A percentile compares a stretch with the other conserved stretches of the same genome.
These are phyloP conservation scores for Drechslerella dactyloides DNA, from an alignment of 2,329 filamentous ascomycete genomes.

Conservation along the genomic window DNA sequence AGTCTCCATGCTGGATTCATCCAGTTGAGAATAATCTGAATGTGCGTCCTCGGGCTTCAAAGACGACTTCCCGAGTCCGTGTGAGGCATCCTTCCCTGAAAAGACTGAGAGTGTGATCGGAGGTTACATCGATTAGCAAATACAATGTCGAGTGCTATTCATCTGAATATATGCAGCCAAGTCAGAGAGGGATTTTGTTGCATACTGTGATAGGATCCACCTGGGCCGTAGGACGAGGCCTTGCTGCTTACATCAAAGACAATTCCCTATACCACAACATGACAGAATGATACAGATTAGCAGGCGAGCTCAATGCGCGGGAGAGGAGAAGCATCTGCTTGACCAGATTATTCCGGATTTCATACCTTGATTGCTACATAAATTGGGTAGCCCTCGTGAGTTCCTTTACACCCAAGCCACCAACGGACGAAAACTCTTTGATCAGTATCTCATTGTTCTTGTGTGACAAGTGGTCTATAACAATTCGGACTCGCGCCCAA, in stretches of 20 bases:
- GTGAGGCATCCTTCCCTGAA: constrained; percentile 92
- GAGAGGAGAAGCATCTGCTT: neutral
- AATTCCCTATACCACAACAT: constrained; percentile 68
- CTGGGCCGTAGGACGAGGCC: constrained; percentile 72
- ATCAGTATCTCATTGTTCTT: neutral
- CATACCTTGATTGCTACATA: constrained; percentile 74
- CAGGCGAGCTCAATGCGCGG: neutral
- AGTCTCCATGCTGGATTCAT: constrained; percentile 81
- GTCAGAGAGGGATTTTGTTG: constrained; percentile 28
- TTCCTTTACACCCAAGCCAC: constrained; percentile 28
- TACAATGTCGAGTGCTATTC: too few relatives aligned
- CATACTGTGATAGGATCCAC: constrained; percentile 83
- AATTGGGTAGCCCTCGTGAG: constrained; percentile 50
- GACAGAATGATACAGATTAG: constrained; percentile 19
- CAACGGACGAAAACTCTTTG: neutral
- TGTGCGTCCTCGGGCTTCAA: constrained; percentile 82
- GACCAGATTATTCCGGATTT: neutral
- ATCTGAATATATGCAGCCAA: constrained; percentile 5
- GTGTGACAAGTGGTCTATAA: neutral
- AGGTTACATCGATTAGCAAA: neutral
- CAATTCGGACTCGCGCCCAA: constrained; percentile 10
- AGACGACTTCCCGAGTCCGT: constrained; percentile 84
- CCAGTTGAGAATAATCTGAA: constrained; percentile 81
- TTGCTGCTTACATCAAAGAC: constrained; percentile 95
- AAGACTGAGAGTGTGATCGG: constrained; percentile 70